These are phyloP conservation scores for Elsinoe australis DNA, from an alignment of 2,329 filamentous ascomycete genomes.

Conservation along the genomic window DNA sequence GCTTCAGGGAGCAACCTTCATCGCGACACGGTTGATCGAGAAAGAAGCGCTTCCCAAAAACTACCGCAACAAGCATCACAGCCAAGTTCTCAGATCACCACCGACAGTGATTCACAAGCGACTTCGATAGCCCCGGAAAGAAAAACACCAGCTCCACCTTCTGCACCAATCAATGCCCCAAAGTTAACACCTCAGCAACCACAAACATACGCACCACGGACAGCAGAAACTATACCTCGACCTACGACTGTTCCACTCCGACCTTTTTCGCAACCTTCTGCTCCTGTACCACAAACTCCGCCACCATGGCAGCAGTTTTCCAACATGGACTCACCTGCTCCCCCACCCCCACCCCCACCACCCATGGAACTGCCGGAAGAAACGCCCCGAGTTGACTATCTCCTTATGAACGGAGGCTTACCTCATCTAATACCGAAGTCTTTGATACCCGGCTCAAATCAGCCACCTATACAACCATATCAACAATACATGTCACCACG, in stretches of 20 bases:
- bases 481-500: slow-evolving; percentile 48
- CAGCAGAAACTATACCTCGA: slow-evolving; percentile 18
- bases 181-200: slow-evolving; percentile 29
- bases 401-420: slow-evolving; percentile 81
- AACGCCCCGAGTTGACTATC: slow-evolving; percentile 79
- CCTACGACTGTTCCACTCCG: slow-evolving; percentile 18
- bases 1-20: slow-evolving; percentile 8
- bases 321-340: slow-evolving; percentile 34
- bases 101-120: slow-evolving; percentile 39
- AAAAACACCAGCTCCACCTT: slow-evolving; percentile 30
- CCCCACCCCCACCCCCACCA: slow-evolving; percentile 68
- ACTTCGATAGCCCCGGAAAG: slow-evolving; percentile 39
- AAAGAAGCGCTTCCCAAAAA: slow-evolving; percentile 3
- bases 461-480: slow-evolving; percentile 51
- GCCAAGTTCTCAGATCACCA: slow-evolving; percentile 35
- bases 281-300: slow-evolving; percentile 23
- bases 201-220: neutral
- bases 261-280: slow-evolving; percentile 18
- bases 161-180: slow-evolving; percentile 34
- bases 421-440: slow-evolving; percentile 62
- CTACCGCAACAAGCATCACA: slow-evolving; percentile 29
- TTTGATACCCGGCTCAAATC: slow-evolving; percentile 56
- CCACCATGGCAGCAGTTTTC: slow-evolving; percentile 33
- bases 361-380: slow-evolving; percentile 58
- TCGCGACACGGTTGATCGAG: slow-evolving; percentile 10